Evolutionary conservation across 1,139 yeast species (phyloP), one percentile per base, ranked within the genome.

Genomic region (Hansenula lynferdii): DNA sequence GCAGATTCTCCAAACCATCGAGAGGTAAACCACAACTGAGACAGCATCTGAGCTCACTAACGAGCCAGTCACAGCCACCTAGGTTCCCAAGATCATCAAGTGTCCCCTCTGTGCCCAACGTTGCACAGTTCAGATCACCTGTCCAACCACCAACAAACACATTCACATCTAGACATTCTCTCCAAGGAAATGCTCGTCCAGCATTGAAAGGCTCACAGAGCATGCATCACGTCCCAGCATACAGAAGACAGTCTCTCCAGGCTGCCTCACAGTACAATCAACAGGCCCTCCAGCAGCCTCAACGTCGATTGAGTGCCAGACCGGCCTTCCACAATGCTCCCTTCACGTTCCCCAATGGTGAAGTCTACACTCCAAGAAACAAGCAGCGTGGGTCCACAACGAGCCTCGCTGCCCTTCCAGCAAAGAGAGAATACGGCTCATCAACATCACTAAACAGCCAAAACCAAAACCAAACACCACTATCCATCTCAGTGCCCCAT

Each of bases 291-390:
- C 38, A 28, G 23, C 32, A 20, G n/a, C 27, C 16, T 17, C 16
- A 25, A 20, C 39, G 28, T 22, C 39, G 32, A 15, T 28, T 27
- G 12, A 25, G 26, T 22, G 16, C 27, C 15, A 31, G 32, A 24
- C 33, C 34, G 22, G 15, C 19, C 12, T 42, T 41, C 36, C 44
- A 41, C 5, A 31, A 45, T 28, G 46, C 45, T 2, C 49, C 53
- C 6, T 53, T 50, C 42, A 50, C 53, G 1, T 54, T 54, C 39
- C 58, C 58, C n/a, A 54, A 54, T 28, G 58, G 58, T 29, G 58
- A 54, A 25, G 48, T 51, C 5, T 54, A 54, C 36, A 51, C 47
- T 9, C 58, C 58, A 20, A 40, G 58, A 33, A 42, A 45, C 33
- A 52, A 47, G 37, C 55, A 54, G 24, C 35, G 48, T 28, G n/a